These are phyloP conservation scores for Spizellomyces sp. DNA, from an alignment of 192 early-diverging fungal species.

Conservation along the genomic window DNA sequence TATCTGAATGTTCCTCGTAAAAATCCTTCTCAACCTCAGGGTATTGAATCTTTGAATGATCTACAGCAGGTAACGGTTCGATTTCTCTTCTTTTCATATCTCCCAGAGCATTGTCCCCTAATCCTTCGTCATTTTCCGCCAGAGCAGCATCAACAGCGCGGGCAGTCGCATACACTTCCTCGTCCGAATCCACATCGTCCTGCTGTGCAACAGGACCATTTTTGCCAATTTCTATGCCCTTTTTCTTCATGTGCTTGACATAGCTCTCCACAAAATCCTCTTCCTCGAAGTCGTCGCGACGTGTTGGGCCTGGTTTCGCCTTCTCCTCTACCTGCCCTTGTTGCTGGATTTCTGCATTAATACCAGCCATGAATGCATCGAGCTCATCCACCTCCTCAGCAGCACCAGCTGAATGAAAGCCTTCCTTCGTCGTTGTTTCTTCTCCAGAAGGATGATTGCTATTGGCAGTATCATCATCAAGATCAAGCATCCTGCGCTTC, in stretches of 20 bases:
- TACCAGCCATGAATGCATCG: constrained; percentile 83
- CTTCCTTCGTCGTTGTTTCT: background rate
- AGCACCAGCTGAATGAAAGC: background rate
- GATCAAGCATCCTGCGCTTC: constrained; percentile 16
- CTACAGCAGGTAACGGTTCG: constrained; percentile 63
- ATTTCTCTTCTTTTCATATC: constrained; percentile 62
- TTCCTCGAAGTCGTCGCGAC: constrained; percentile 69
- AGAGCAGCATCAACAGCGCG: constrained; percentile 74
- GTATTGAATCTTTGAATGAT: constrained; percentile 71
- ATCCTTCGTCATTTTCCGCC: constrained; percentile 45
- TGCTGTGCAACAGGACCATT: background rate
- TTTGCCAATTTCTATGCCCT: constrained; percentile 71
- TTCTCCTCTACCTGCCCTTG: constrained; percentile 38
- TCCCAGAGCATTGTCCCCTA: constrained; percentile 28
- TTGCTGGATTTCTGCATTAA: constrained; percentile 55
- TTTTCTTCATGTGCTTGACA: constrained; percentile 73
- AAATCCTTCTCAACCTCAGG: constrained; percentile 74
- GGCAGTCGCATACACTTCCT: constrained; percentile 83
- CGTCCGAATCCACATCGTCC: constrained; percentile 71
- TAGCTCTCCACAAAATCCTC: constrained; percentile 78
- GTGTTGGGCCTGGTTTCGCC: background rate
- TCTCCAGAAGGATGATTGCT: background rate
- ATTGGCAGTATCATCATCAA: constrained; percentile 5
- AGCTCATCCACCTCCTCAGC: constrained; percentile 60
- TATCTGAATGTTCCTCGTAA: constrained; percentile 78